These are phyloP conservation scores for Fonsecaea erecta DNA, from an alignment of 2,329 filamentous ascomycete genomes.

Conservation along the genomic window DNA sequence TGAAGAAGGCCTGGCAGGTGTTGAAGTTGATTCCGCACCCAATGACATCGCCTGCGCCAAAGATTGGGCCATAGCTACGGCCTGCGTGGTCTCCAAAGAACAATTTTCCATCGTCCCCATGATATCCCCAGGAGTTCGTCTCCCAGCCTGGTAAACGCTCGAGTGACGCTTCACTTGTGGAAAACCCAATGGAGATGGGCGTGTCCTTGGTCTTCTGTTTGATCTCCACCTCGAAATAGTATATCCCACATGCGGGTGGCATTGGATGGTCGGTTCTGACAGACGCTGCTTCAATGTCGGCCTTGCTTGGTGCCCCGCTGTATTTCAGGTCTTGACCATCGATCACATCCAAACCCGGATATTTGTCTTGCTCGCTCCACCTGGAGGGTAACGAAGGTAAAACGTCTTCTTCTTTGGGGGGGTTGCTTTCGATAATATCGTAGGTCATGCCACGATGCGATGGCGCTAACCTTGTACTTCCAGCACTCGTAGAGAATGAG, in stretches of 20 bases:
- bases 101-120: constrained; percentile 68
- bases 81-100: constrained; percentile 63
- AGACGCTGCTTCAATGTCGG: constrained; percentile 76
- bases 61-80: constrained; percentile 65
- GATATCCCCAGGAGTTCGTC: constrained; percentile 68
- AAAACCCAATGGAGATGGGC: constrained; percentile 64
- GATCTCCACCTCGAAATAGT: constrained; percentile 83
- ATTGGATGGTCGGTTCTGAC: constrained; percentile 85
- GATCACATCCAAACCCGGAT: constrained; percentile 72
- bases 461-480: constrained; percentile 58
- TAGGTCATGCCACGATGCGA: constrained; percentile 79
- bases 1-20: constrained; percentile 66
- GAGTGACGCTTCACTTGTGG: constrained; percentile 61
- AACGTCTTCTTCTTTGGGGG: constrained; percentile 64
- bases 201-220: constrained; percentile 69
- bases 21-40: constrained; percentile 70
- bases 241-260: constrained; percentile 87
- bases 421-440: constrained; percentile 79
- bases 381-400: constrained; percentile 74
- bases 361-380: constrained; percentile 83
- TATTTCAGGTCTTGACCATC: constrained; percentile 75
- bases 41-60: constrained; percentile 63
- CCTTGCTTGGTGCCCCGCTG: constrained; percentile 60
- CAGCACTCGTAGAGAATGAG: constrained; percentile 57
- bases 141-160: constrained; percentile 70